A percentile compares a stretch with the other conserved stretches of the same genome.
These are phyloP conservation scores for carrot (Daucus carota) DNA, from an alignment of 129 eudicot species.

Conservation along the genomic window DH1_v3.0 NC_030387.2:24956501-24957000, in stretches of 20 bases:
- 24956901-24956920: constrained; percentile 4
- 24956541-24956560: background rate
- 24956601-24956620: constrained; percentile 6
- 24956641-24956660: constrained; percentile 3
- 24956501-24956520: background rate
- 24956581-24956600: constrained; percentile 8
- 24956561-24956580: constrained; percentile 5
- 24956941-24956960: constrained; percentile 8
- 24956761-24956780: constrained; percentile 7
- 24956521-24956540: constrained; percentile 5
- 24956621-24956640: constrained; percentile 10
- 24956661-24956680: constrained; percentile 6
- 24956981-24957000: constrained; percentile 10
- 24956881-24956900: constrained; percentile 1
- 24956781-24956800: constrained; percentile 2
- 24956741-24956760: constrained; percentile 10
- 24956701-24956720: constrained; percentile 7
- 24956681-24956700: constrained; percentile 6
- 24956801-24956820: constrained; percentile 7
- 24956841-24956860: constrained; percentile 7
- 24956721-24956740: constrained; percentile 6
- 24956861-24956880: constrained; percentile 7
- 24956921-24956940: constrained; percentile 1
- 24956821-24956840: constrained; percentile 5
- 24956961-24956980: background rate